These are phyloP conservation scores for apple (Malus domestica) DNA, from an alignment of 306 rosid species.

Conservation along the genomic window ASM211411v1 NC_041802.1:5055001-5055500, in stretches of 20 bases:
- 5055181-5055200: slow-evolving; percentile 92
- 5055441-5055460: slow-evolving; percentile 65
- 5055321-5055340: slow-evolving; percentile 90
- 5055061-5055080: not conserved
- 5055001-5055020: not conserved
- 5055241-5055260: slow-evolving; percentile 91
- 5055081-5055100: not conserved
- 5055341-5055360: slow-evolving; percentile 93
- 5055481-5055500: slow-evolving; percentile 92
- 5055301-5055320: slow-evolving; percentile 95
- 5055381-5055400: slow-evolving; percentile 66
- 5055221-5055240: slow-evolving; percentile 86
- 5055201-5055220: slow-evolving; percentile 83
- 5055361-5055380: slow-evolving; percentile 76
- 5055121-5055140: too few species aligned
- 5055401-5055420: slow-evolving; percentile 52
- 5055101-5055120: not conserved
- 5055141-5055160: slow-evolving; percentile 5
- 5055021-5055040: not conserved
- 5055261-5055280: slow-evolving; percentile 58
- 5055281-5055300: slow-evolving; percentile 82
- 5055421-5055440: slow-evolving; percentile 66
- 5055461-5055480: slow-evolving; percentile 84
- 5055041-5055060: not conserved
- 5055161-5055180: slow-evolving; percentile 82